A percentile compares a stretch with the other conserved stretches of the same genome.
These are phyloP conservation scores for Daldinia decipiens DNA, from an alignment of 495 filamentous ascomycete species.

Conservation along the genomic window DNA sequence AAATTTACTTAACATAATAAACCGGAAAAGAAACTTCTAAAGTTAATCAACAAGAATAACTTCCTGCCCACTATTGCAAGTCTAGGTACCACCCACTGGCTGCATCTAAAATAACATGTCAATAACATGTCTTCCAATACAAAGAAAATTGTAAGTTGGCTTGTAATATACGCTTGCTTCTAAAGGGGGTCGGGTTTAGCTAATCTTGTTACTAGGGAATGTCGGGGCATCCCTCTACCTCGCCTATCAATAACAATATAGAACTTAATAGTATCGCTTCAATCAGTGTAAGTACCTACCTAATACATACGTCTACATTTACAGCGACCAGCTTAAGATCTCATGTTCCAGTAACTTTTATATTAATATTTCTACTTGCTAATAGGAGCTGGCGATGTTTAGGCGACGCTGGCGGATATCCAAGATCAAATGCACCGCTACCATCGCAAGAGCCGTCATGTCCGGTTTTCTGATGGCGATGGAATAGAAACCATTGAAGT, in stretches of 20 bases:
- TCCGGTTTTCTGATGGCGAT: neutral
- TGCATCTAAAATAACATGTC: too few relatives aligned
- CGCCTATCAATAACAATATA: too few relatives aligned
- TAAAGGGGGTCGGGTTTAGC: too few relatives aligned
- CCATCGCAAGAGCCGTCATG: neutral
- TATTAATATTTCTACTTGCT: neutral
- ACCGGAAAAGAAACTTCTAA: too few relatives aligned
- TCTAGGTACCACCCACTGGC: too few relatives aligned
- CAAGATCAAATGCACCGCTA: neutral
- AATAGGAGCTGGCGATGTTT: neutral
- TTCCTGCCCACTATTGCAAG: too few relatives aligned
- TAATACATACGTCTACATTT: neutral
- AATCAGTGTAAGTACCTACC: neutral
- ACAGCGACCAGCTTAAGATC: neutral
- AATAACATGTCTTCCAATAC: too few relatives aligned
- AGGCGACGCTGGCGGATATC: neutral
- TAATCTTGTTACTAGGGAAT: too few relatives aligned
- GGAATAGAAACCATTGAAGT: neutral
- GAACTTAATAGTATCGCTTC: neutral
- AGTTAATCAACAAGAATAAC: too few relatives aligned
- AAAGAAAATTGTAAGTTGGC: too few relatives aligned
- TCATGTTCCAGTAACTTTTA: neutral
- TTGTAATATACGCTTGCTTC: too few relatives aligned
- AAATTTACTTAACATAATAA: too few relatives aligned
- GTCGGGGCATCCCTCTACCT: neutral